Percentiles rank a stretch among this genome's conserved stretches.
These are phyloP conservation scores for Talaromyces nanjingensis DNA, from an alignment of 495 filamentous ascomycete species.

Conservation along the genomic window DNA sequence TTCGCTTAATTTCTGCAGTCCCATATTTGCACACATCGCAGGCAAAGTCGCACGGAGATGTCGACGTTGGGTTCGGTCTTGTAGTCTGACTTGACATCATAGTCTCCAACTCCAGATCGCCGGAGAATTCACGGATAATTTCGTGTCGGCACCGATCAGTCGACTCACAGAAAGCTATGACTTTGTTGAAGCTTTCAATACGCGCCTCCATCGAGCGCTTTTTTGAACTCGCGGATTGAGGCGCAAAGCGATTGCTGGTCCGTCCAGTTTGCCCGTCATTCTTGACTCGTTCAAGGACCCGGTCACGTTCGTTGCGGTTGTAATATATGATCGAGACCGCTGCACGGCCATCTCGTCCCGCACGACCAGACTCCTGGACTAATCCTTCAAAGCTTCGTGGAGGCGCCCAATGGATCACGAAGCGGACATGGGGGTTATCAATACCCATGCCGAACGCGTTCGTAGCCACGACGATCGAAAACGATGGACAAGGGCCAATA, in stretches of 20 bases:
- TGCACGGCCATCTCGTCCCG: conserved; percentile 82
- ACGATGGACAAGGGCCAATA: conserved; percentile 35
- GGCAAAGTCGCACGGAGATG: conserved; percentile 65
- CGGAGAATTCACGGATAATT: conserved; percentile 75
- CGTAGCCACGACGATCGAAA: conserved; percentile 88
- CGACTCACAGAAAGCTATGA: conserved; percentile 77
- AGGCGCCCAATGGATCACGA: conserved; percentile 88
- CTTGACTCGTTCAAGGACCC: conserved; percentile 49
- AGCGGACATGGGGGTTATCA: conserved; percentile 87
- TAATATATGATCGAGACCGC: conserved; percentile 85
- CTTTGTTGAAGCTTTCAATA: conserved; percentile 41
- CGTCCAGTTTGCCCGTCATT: conserved; percentile 28
- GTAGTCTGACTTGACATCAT: conserved; percentile 17
- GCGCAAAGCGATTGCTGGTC: conserved; percentile 10
- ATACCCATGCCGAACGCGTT: conserved; percentile 98
- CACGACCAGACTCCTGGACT: conserved; percentile 91
- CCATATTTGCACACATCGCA: conserved; percentile 88
- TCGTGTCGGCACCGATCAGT: conserved; percentile 67
- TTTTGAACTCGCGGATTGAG: conserved; percentile 11
- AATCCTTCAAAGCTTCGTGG: conserved; percentile 92
- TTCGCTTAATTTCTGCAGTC: conserved; percentile 47
- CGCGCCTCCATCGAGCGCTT: conserved; percentile 25
- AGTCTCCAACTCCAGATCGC: conserved; percentile 47
- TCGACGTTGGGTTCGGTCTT: neutral
- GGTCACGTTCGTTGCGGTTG: conserved; percentile 72